Base-by-base conservation (phyloP, 208 protist genomes). In the Trypanosoma platydactyli region DNA sequence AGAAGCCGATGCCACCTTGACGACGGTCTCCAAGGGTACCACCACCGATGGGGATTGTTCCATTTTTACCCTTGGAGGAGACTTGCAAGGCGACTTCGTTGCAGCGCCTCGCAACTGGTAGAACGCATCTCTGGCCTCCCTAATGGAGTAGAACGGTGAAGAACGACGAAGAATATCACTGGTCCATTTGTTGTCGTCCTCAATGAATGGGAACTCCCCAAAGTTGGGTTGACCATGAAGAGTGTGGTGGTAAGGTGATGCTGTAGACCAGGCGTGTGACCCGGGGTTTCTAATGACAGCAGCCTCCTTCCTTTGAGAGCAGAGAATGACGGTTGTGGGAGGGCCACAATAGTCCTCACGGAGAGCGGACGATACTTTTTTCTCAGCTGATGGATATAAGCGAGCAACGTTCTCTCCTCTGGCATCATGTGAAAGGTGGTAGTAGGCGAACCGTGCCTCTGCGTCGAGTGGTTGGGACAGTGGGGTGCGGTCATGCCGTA, bases 401-500 rank as follows among this genome's bases (percentile, higher is more conserved):
- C 29, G 13, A 27, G n/a, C 24, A 56, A 12, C 12, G 3, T 20
- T 2, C 20, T 18, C 49, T n/a, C 1, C 20, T 15, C 33, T 44
- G 13, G 13, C 11, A 24, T 55, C 46, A 29, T 42, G 44, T 1
- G 27, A 24, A n/a, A 65, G 44, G 33, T 65, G 59, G 27, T 46
- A 55, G 29, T 65, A 65, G 0, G 46, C 59, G n/a, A 65, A 65
- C 50, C 59, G 44, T 16, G 59, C 59, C 46, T 65, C 11, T 33
- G 59, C 59, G 18, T 29, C 48, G n/a, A 65, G 27, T 35, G 59
- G 59, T 30, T 65, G 59, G 30, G 59, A 65, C 13, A 65, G 40
- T 33, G 59, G 27, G 7, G 42, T 27, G 42, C 30, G 11, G 20
- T 30, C 24, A 22, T 55, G 27, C 11, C 15, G 59, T 33, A 65